Base-by-base conservation (phyloP, 2,329 filamentous ascomycete species). In the Didymellaceae sp. region DNA sequence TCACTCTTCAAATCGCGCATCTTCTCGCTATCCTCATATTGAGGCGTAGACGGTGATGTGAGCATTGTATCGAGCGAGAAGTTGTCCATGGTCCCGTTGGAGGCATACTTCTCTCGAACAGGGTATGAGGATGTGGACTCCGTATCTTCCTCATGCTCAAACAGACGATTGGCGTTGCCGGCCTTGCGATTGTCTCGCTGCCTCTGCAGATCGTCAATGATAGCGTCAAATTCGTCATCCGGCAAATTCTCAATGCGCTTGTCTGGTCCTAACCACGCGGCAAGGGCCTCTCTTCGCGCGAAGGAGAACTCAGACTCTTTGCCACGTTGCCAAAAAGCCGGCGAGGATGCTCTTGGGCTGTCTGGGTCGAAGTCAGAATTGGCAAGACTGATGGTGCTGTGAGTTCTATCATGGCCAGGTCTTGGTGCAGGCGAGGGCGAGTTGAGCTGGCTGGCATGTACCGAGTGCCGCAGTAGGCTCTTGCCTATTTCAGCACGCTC, bases 241-340 rank as follows among this genome's bases (percentile, higher is more conserved):
- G 88, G 94, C 43, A 99, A 78, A 56, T 89, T 90, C 8, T 89
- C 86, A 54, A 99, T 91, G 65, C 94, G 96, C 66, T 96, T 91
- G 67, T 97, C 93, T 1, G 89, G 85, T 5, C 94, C 94, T 16
- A 97, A 79, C 53, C 96, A 89, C 1, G 92, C 91, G 54, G 88
- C 87, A 6, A 94, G 91, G n/a, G 94, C 94, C 77, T 99, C 94
- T 65, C 91, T 82, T 59, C 94, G 84, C 16, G 94, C 94, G 74
- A 95, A 89, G 4, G 90, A 94, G 91, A 94, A 99, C 71, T 99
- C 94, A 0, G 89, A 90, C 68, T 97, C 93, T 43, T 89, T 82
- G 2, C 88, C 87, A 45, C 84, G 81, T 42, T 73, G 70, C 53
- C 83, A 83, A 1, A 88, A 84, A 42, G 89, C 82, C 1, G 93